These are phyloP conservation scores for Aspergillus neoniger DNA, from an alignment of 2,329 filamentous ascomycete species.

Conservation along the genomic window DNA sequence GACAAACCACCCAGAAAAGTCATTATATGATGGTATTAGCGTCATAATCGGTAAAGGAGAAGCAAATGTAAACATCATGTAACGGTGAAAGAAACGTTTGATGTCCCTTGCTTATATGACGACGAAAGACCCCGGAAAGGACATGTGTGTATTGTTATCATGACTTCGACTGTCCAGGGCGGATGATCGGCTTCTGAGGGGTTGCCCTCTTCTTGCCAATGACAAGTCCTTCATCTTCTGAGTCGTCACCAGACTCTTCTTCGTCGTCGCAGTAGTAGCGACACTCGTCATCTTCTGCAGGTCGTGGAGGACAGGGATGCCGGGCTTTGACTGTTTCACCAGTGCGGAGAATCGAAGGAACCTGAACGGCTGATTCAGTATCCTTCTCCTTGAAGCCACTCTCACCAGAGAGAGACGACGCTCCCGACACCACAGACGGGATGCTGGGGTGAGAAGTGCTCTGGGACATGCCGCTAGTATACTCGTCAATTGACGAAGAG, in stretches of 20 bases:
- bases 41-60: not conserved
- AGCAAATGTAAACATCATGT: not conserved
- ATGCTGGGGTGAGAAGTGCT: conserved; percentile 52
- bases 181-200: conserved; percentile 25
- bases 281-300: conserved; percentile 40
- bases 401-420: conserved; percentile 49
- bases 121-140: not conserved
- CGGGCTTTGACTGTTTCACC: conserved; percentile 45
- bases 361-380: conserved; percentile 24
- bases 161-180: conserved; percentile 16
- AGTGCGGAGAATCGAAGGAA: conserved; percentile 45
- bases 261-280: conserved; percentile 47
- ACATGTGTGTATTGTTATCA: conserved; percentile 8
- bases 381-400: conserved; percentile 34
- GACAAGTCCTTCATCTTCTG: conserved; percentile 46
- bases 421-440: conserved; percentile 48
- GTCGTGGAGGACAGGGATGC: conserved; percentile 22
- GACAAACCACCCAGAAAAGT: not conserved
- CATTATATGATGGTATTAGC: not conserved
- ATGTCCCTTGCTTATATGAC: not conserved
- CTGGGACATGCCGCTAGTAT: conserved; percentile 50
- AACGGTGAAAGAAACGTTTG: not conserved
- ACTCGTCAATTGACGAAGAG: conserved; percentile 49
- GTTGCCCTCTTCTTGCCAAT: conserved; percentile 40
- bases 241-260: conserved; percentile 41